Evolutionary conservation across 2,329 filamentous ascomycete genomes (phyloP).

Genomic region (Colletotrichum ledebouriae): DNA sequence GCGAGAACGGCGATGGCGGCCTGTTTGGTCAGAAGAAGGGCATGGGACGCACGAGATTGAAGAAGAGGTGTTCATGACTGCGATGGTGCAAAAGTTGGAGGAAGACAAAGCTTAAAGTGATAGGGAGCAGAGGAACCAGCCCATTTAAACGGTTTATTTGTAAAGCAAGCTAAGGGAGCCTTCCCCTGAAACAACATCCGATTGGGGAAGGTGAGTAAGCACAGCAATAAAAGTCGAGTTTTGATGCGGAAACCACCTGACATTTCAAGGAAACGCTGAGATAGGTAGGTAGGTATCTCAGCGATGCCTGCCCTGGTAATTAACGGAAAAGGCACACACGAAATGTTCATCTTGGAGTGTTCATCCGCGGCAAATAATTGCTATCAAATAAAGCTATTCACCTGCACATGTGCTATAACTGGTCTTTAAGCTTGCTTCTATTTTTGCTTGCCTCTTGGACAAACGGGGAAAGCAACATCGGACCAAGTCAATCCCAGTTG

Average conservation of each 20-base stretch:
- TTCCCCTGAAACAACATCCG: conserved; percentile 28
- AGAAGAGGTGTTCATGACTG: conserved; percentile 24
- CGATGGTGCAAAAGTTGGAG: not conserved
- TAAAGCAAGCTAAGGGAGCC: not conserved
- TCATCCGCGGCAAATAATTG: too few species aligned
- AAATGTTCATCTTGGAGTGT: too few species aligned
- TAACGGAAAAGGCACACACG: not conserved
- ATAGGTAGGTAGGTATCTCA: too few species aligned
- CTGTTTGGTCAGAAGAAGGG: conserved; percentile 46
- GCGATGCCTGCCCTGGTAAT: too few species aligned
- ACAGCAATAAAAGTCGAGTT: conserved; percentile 3
- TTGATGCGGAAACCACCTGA: too few species aligned
- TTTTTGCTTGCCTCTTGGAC: conserved; percentile 3
- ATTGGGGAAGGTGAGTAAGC: conserved; percentile 37
- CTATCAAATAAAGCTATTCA: not conserved
- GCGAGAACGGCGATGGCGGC: conserved; percentile 47
- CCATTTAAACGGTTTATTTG: conserved; percentile 17
- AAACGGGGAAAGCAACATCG: conserved; percentile 3
- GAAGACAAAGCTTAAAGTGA: accelerated
- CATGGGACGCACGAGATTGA: conserved; percentile 21
- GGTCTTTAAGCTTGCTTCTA: not conserved
- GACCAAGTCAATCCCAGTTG: conserved; percentile 6
- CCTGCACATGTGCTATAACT: not conserved
- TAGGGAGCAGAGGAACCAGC: not conserved
- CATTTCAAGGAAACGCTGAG: too few species aligned